phyloP scores from a whole-genome alignment of 129 eudicot genomes.

The Chrysanthemum makinoi region DNA sequence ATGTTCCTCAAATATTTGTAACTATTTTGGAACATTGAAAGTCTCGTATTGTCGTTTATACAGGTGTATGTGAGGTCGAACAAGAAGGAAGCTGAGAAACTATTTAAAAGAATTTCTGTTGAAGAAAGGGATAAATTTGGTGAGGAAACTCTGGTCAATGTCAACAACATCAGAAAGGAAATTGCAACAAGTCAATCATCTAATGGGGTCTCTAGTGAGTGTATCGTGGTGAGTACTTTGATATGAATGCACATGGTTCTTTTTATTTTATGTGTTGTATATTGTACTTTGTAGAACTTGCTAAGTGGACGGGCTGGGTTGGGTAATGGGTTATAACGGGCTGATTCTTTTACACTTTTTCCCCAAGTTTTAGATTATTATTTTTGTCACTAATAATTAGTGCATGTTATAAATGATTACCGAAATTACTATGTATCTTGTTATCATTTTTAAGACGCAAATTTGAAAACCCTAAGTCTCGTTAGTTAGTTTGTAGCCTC shows the following conservation, averaged over 20 bases:
- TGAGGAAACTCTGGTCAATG: constrained; percentile 22
- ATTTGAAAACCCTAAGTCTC: background rate
- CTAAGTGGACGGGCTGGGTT: background rate
- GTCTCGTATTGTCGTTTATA: background rate
- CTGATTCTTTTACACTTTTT: background rate
- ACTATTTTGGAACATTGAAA: no score
- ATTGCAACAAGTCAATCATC: constrained; percentile 3
- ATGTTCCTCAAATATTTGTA: no score
- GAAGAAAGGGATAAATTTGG: constrained; percentile 25
- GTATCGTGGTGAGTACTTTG: constrained; percentile 19
- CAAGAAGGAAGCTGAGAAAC: background rate
- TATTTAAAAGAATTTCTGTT: constrained; percentile 6
- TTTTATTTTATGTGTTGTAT: background rate
- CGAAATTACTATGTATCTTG: no score
- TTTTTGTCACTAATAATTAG: background rate
- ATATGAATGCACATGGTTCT: background rate
- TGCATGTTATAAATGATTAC: no score
- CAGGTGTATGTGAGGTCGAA: constrained; percentile 13
- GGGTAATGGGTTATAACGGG: background rate
- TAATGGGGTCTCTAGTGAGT: constrained; percentile 3
- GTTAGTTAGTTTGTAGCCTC: no score
- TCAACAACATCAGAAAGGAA: constrained; percentile 20
- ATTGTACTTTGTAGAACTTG: background rate
- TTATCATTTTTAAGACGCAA: background rate
- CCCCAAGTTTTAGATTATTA: background rate